These are phyloP conservation scores for Talaromyces verruculosus DNA, from an alignment of 2,329 filamentous ascomycete genomes.

Conservation along the genomic window DNA sequence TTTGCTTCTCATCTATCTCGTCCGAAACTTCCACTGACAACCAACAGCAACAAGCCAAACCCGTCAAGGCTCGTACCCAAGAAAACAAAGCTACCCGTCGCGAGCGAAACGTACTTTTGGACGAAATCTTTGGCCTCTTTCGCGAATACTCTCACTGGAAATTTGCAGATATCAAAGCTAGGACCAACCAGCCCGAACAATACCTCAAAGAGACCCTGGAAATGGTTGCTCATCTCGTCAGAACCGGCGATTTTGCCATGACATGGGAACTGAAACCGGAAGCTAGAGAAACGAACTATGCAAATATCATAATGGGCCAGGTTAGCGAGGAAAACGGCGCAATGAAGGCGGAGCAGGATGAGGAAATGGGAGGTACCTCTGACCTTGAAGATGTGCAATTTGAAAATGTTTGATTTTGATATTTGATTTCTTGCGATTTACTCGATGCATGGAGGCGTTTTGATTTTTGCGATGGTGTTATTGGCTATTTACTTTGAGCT, in stretches of 20 bases:
- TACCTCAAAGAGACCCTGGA: conserved; percentile 84
- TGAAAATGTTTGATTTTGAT: conserved; percentile 65
- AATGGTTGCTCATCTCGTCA: conserved; percentile 77
- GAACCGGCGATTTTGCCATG: conserved; percentile 79
- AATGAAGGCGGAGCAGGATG: conserved; percentile 34
- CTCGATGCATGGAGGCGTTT: conserved; percentile 17
- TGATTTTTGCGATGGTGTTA: background rate
- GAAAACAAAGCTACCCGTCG: conserved; percentile 89
- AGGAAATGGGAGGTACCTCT: conserved; percentile 52
- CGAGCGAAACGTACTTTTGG: conserved; percentile 81
- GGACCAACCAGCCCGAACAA: conserved; percentile 83
- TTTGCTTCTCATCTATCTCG: conserved; percentile 25
- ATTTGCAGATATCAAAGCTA: conserved; percentile 78
- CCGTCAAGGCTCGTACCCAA: conserved; percentile 55
- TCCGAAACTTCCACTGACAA: conserved; percentile 17
- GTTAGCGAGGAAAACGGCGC: conserved; percentile 56
- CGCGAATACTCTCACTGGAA: conserved; percentile 86
- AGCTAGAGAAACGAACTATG: conserved; percentile 58
- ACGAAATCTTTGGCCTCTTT: conserved; percentile 81
- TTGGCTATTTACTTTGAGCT: background rate
- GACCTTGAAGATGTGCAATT: conserved; percentile 70
- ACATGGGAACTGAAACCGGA: conserved; percentile 78
- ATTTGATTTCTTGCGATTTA: background rate
- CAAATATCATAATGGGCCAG: conserved; percentile 43
- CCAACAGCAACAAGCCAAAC: conserved; percentile 50